These are phyloP conservation scores for Septoria linicola DNA, from an alignment of 2,329 filamentous ascomycete species.

Conservation along the genomic window DNA sequence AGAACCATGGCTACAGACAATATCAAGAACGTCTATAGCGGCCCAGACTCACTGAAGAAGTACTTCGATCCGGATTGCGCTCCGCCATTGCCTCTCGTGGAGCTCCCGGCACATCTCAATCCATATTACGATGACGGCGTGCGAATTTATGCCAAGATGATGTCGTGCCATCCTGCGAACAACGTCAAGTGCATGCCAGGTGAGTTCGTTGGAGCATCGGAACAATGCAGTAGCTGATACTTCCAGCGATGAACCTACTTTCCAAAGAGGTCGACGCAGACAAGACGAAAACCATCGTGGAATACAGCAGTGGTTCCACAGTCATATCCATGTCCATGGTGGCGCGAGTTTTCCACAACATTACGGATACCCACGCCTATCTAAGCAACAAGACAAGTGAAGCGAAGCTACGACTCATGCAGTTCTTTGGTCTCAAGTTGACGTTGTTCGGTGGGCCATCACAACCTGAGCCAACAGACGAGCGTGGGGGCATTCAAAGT, in stretches of 20 bases:
- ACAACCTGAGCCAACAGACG: conserved; percentile 56
- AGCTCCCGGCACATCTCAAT: conserved; percentile 58
- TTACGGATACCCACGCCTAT: conserved; percentile 55
- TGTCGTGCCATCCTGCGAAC: conserved; percentile 63
- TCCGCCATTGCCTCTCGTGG: conserved; percentile 61
- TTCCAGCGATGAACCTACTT: conserved; percentile 20
- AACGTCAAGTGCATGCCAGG: conserved; percentile 65
- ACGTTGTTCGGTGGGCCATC: conserved; percentile 58
- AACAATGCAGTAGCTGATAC: background rate
- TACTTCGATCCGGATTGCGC: conserved; percentile 61
- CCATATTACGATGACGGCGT: conserved; percentile 59
- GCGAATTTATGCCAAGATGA: conserved; percentile 65
- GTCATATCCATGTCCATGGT: conserved; percentile 61
- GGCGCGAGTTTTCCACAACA: conserved; percentile 52
- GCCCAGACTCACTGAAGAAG: conserved; percentile 55
- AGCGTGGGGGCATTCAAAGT: conserved; percentile 54
- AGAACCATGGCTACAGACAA: conserved; percentile 8
- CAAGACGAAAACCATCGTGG: conserved; percentile 54
- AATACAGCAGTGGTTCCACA: conserved; percentile 63
- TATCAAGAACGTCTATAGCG: conserved; percentile 55
- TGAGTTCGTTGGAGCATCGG: conserved; percentile 27
- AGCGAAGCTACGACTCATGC: conserved; percentile 56
- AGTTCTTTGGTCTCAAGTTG: conserved; percentile 60
- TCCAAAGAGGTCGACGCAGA: conserved; percentile 17
- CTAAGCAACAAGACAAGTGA: conserved; percentile 59